Conservation (phyloP, 495 filamentous ascomycete genomes). For the Penicillium silybi region DNA sequence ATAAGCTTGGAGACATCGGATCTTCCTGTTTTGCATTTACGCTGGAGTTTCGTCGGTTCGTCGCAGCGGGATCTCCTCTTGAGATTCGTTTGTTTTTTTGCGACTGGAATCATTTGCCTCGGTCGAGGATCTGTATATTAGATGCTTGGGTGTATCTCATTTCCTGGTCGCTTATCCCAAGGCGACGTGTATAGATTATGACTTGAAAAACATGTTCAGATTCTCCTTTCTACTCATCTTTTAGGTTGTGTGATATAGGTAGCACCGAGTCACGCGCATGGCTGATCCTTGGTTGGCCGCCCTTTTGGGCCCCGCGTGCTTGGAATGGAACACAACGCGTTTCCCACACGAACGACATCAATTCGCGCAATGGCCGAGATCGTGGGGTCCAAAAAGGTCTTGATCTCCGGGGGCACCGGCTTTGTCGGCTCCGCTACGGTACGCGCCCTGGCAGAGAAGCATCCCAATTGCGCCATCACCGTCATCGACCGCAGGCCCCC, state of each 20-base stretch:
- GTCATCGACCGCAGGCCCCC: constrained; percentile 41
- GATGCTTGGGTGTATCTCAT: constrained; percentile 26
- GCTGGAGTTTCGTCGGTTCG: constrained; percentile 40
- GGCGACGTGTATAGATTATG: constrained; percentile 29
- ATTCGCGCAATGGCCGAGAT: constrained; percentile 1
- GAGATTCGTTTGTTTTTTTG: constrained; percentile 26
- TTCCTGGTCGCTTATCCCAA: constrained; percentile 12
- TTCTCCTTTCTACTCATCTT: not conserved
- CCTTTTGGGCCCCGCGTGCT: not conserved
- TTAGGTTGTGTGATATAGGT: not conserved
- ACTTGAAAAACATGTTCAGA: constrained; percentile 23
- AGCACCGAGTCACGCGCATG: constrained; percentile 6
- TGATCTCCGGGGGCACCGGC: constrained; percentile 54
- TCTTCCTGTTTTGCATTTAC: constrained; percentile 37
- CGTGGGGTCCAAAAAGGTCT: constrained; percentile 27
- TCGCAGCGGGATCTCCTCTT: constrained; percentile 36
- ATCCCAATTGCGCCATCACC: constrained; percentile 41
- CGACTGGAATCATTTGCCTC: constrained; percentile 36
- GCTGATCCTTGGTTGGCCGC: not conserved
- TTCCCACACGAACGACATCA: not conserved
- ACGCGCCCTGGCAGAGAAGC: constrained; percentile 36
- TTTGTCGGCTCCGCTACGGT: constrained; percentile 47
- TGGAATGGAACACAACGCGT: not conserved
- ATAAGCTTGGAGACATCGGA: constrained; percentile 20
- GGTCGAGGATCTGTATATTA: constrained; percentile 40